Conservation (phyloP, 306 rosid species). For the Quercus wislizeni region DNA sequence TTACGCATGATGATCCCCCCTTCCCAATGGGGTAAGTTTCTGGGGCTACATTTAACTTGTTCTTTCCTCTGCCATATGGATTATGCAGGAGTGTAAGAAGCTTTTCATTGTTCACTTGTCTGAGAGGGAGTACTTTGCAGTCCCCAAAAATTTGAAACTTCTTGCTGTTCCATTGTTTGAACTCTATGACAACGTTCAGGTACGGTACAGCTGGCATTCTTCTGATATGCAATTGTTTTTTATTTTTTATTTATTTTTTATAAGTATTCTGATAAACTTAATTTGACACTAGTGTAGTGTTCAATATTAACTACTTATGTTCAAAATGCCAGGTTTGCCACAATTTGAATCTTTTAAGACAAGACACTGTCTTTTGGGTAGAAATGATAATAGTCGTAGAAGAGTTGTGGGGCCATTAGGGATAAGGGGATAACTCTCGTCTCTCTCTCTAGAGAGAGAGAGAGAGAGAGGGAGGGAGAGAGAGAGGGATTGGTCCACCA, state of each 20-base stretch:
- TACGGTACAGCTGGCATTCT: slow-evolving; percentile 8
- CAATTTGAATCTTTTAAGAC: background rate
- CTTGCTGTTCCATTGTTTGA: slow-evolving; percentile 98
- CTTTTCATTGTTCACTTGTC: slow-evolving; percentile 94
- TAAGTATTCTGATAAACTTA: background rate
- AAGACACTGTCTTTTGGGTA: background rate
- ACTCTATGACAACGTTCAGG: slow-evolving; percentile 99
- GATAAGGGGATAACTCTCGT: background rate
- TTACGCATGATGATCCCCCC: background rate
- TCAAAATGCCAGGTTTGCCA: background rate
- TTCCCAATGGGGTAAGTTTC: background rate
- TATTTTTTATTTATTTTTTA: too few species aligned
- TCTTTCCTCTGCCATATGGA: background rate
- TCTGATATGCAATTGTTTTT: too few species aligned
- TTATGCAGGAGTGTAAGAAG: slow-evolving; percentile 90
- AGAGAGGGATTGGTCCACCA: background rate
- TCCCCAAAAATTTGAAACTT: slow-evolving; percentile 91
- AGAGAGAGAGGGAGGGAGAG: too few species aligned
- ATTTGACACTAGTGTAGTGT: background rate
- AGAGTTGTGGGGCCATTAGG: background rate
- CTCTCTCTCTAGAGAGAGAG: too few species aligned
- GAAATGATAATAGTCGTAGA: background rate
- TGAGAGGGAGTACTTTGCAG: slow-evolving; percentile 96
- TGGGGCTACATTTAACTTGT: background rate
- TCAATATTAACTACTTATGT: background rate